A percentile compares a stretch with the other conserved stretches of the same genome.
Conservation (phyloP, 2,329 filamentous ascomycete genomes). For the Madurella fahalii region DNA sequence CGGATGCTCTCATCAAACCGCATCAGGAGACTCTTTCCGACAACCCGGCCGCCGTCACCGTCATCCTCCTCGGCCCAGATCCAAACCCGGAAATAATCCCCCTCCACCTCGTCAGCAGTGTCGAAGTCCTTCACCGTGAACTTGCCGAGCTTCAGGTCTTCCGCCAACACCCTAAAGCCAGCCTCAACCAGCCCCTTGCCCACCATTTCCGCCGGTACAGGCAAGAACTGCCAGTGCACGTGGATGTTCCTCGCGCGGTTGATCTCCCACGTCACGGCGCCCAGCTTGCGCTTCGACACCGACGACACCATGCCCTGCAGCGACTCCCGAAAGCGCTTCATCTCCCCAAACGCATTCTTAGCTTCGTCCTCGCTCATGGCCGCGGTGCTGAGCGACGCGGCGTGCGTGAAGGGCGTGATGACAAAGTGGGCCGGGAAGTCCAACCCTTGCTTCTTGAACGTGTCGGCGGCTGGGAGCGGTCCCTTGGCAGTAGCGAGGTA, state of each 20-base stretch:
- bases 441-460: slow-evolving; percentile 61
- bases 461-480: slow-evolving; percentile 68
- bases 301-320: slow-evolving; percentile 75
- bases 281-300: slow-evolving; percentile 57
- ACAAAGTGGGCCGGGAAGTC: slow-evolving; percentile 81
- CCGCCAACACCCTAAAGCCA: slow-evolving; percentile 82
- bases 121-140: slow-evolving; percentile 48
- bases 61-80: slow-evolving; percentile 63
- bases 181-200: slow-evolving; percentile 74
- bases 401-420: slow-evolving; percentile 83
- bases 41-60: slow-evolving; percentile 40
- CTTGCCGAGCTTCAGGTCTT: slow-evolving; percentile 60
- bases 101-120: slow-evolving; percentile 47
- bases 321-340: slow-evolving; percentile 72
- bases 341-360: slow-evolving; percentile 66
- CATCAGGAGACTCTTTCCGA: slow-evolving; percentile 69
- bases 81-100: slow-evolving; percentile 77
- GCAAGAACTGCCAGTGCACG: slow-evolving; percentile 89
- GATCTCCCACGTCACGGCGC: slow-evolving; percentile 89
- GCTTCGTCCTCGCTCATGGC: slow-evolving; percentile 57
- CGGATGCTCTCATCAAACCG: slow-evolving; percentile 65
- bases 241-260: slow-evolving; percentile 78
- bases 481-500: slow-evolving; percentile 93
- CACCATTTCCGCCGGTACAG: slow-evolving; percentile 65
- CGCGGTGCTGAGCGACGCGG: slow-evolving; percentile 62